Base-by-base conservation (phyloP, 768 basidiomycete species). In the Lactarius akahatsu region DNA sequence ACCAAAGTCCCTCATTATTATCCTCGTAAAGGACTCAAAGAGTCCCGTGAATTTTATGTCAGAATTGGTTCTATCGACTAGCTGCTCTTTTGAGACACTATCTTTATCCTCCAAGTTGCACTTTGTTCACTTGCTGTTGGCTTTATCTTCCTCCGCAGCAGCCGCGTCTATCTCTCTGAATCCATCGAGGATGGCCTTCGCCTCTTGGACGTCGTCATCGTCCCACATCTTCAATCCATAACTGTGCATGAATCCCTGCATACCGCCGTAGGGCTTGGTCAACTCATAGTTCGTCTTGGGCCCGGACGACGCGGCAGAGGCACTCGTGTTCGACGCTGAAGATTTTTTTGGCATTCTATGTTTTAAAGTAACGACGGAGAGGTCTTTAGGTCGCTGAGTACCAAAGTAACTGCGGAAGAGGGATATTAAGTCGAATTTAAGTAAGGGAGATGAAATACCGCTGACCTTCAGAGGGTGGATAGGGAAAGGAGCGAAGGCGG, bases 141-240 rank as follows among this genome's bases (percentile, higher is more conserved):
- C 38, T 23, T 43, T n/a, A 11, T 38, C 52, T 26, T 20, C 62
- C 30, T 43, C 20, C 18, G 38, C 54, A 7, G 20, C 1, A 16
- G 36, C 56, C 56, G 32, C 56, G 8, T 63, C 62, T 5, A 23
- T 3, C 23, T 6, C 23, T 47, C 65, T 61, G 38, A 72, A 64
- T 2, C 36, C 60, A 20, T 63, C 41, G n/a, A 73, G 13, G 38
- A 74, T 72, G 3, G 59, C 65, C 36, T 70, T 69, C 1, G 52
- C 73, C 62, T 74, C 69, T 34, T 66, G 56, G 18, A 65, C 43
- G 54, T 70, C 71, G 64, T 59, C 69, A 4, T 30, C 6, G 43
- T 71, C 56, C 28, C 16, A 69, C 18, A 70, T 47, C 63, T 74
- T 74, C 65, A 74, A 41, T 2, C 71, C 71, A 40, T 70, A 67